Evolutionary conservation across 2,329 filamentous ascomycete genomes (phyloP).

Genomic region (Colletotrichum noveboracense): DNA sequence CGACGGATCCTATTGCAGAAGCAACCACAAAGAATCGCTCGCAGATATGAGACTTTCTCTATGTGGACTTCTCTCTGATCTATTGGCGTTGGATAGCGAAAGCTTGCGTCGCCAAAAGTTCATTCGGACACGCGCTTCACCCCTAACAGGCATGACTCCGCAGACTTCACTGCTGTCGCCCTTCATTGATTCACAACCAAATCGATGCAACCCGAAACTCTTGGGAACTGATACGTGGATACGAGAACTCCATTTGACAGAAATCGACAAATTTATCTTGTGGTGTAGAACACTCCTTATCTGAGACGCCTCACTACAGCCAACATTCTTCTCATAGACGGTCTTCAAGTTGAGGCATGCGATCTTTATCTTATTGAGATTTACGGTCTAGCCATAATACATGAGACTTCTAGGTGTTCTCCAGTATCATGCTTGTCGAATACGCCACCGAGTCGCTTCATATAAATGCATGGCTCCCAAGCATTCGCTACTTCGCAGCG

Average conservation of each 20-base stretch:
- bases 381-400: background rate
- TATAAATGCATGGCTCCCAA: background rate
- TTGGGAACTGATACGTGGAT: rapidly evolving
- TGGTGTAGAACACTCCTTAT: background rate
- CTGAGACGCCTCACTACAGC: background rate
- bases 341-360: background rate
- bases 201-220: background rate
- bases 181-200: background rate
- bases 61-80: background rate
- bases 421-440: background rate
- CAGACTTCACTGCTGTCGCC: no score
- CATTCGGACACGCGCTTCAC: background rate
- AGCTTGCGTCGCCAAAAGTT: rapidly evolving
- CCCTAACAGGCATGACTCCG: no score
- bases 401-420: background rate
- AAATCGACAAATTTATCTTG: background rate
- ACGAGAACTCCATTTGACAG: rapidly evolving
- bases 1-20: rapidly evolving
- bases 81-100: rapidly evolving
- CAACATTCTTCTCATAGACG: background rate
- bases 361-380: background rate
- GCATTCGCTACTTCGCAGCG: background rate
- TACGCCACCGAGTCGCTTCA: background rate
- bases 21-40: background rate
- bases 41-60: no score